Conservation (phyloP, 352 stramenopile genomes). For the Globisporangium acanthophoron region DNA sequence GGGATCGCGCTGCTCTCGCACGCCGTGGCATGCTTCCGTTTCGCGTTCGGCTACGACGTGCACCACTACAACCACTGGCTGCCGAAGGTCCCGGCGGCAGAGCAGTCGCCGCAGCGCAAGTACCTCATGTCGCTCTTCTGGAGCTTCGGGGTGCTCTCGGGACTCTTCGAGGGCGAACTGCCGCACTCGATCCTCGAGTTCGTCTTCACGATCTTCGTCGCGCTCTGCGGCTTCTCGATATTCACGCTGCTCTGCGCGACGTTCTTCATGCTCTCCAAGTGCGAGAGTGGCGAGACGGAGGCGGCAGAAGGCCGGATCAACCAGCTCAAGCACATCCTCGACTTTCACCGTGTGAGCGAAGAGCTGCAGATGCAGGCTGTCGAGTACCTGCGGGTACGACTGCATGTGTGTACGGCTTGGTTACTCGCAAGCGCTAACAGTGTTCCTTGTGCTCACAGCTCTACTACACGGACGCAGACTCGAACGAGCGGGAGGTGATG, state of each 20-base stretch:
- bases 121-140: slow-evolving; percentile 62
- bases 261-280: slow-evolving; percentile 80
- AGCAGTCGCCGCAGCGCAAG: slow-evolving; percentile 19
- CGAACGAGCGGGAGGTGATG: slow-evolving; percentile 64
- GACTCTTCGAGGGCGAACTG: slow-evolving; percentile 66
- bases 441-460: slow-evolving; percentile 22
- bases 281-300: slow-evolving; percentile 57
- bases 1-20: slow-evolving; percentile 50
- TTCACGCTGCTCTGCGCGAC: slow-evolving; percentile 67
- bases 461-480: slow-evolving; percentile 64
- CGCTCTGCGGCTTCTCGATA: slow-evolving; percentile 56
- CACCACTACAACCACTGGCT: slow-evolving; percentile 50
- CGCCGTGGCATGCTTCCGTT: slow-evolving; percentile 49
- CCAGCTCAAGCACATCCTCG: slow-evolving; percentile 65
- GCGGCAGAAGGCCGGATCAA: slow-evolving; percentile 59
- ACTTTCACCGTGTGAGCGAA: slow-evolving; percentile 58
- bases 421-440: not conserved
- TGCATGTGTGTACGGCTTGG: not conserved
- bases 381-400: slow-evolving; percentile 51
- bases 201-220: slow-evolving; percentile 63
- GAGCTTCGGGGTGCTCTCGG: slow-evolving; percentile 58
- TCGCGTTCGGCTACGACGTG: slow-evolving; percentile 49
- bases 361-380: slow-evolving; percentile 50
- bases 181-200: slow-evolving; percentile 43
- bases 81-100: slow-evolving; percentile 17